Evolutionary conservation across 495 filamentous ascomycete genomes (phyloP), one percentile per base, ranked within the genome.

Genomic region (Daldinia loculata): DNA sequence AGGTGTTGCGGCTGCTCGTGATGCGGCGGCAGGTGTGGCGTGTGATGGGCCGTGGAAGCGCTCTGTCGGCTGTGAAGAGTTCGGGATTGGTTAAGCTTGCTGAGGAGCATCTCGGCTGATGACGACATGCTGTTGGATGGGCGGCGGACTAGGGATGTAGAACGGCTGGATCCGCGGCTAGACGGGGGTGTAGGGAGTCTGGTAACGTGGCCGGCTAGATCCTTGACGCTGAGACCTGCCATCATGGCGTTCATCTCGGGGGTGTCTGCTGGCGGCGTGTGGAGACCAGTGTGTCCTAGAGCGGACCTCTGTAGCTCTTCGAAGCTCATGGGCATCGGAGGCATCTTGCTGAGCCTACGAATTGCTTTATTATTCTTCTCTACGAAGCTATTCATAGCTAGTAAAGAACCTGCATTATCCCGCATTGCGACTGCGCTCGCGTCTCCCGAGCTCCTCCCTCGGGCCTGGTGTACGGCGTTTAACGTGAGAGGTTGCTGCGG

Each of bases 281-380:
- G 60, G 58, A 66, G 27, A n/a, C 59, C 57, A 4, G 27, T 32
- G 11, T 68, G 63, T n/a, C 24, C 52, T 48, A 62, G 48, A 3
- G 61, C 66, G 3, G 65, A 43, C n/a, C 36, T 65, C 39, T 66
- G 69, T 39, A 82, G 52, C 27, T 82, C 78, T 30, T 81, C 80
- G 53, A 82, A 80, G 1, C 67, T 75, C 69, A 80, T 58, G 26
- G 71, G 70, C 38, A 72, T 66, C 4, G 77, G 61, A 11, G 80
- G 79, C 61, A 80, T 63, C 53, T 75, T 80, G 76, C 81, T 84
- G 36, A 86, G 76, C 29, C 82, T 74, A 6, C 83, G 77, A 53
- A 86, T 83, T 2, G 78, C 76, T 9, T 80, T 79, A 74, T 75
- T 79, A 68, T 85, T 84, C n/a, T 78, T 74, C 51, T 81, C 76